A percentile compares a stretch with the other conserved stretches of the same genome.
Conservation (phyloP, 2,329 filamentous ascomycete species). For the Westerdykella aurantiaca region DNA sequence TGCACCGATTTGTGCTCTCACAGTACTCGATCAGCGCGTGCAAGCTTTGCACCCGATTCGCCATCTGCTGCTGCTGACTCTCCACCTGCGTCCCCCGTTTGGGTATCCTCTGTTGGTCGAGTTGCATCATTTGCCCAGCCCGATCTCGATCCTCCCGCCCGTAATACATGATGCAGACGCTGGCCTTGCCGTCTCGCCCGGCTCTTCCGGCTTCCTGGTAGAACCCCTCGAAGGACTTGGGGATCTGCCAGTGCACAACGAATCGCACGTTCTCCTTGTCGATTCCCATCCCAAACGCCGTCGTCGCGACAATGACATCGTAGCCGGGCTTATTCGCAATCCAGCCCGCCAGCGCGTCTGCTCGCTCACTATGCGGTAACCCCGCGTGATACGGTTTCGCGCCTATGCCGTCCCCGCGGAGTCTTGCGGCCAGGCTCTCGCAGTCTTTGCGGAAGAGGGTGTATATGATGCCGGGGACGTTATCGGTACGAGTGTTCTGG, state of each 20-base stretch:
- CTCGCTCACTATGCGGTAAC: constrained; percentile 60
- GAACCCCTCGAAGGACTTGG: constrained; percentile 91
- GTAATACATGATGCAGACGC: constrained; percentile 86
- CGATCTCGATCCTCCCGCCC: constrained; percentile 79
- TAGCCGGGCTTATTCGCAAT: constrained; percentile 68
- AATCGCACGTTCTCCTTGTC: constrained; percentile 94
- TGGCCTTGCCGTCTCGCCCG: constrained; percentile 81
- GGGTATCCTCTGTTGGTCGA: constrained; percentile 47
- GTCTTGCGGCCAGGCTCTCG: constrained; percentile 60
- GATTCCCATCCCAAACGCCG: constrained; percentile 96
- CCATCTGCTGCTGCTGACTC: constrained; percentile 33
- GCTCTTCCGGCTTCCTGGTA: constrained; percentile 94
- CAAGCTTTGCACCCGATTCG: constrained; percentile 41
- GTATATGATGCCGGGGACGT: constrained; percentile 73
- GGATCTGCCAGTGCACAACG: constrained; percentile 88
- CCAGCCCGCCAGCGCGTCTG: constrained; percentile 66
- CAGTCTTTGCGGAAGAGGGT: constrained; percentile 70
- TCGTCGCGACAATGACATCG: constrained; percentile 90
- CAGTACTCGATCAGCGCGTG: constrained; percentile 69
- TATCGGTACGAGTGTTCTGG: constrained; percentile 50
- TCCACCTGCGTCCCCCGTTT: constrained; percentile 36
- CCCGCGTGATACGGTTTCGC: constrained; percentile 69
- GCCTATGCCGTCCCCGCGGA: constrained; percentile 64
- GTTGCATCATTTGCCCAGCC: constrained; percentile 50
- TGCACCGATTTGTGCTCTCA: constrained; percentile 66